Evolutionary conservation across 2,329 filamentous ascomycete species (phyloP), one percentile per base, ranked within the genome.

Genomic region (Neurospora sp.): DNA sequence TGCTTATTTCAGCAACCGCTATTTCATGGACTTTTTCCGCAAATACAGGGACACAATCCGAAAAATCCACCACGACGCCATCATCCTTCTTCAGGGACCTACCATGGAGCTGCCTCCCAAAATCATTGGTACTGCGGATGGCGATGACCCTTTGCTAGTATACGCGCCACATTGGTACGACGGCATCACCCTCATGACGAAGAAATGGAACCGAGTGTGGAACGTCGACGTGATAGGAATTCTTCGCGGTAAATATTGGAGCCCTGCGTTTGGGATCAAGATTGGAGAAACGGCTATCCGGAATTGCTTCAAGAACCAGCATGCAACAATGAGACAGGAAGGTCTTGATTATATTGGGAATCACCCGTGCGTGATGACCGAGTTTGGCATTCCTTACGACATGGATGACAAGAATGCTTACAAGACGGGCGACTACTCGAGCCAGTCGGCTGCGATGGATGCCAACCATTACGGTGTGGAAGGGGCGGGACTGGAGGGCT

Each of bases 331-430:
- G 68, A 87, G 90, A 67, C 86, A 96, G 74, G 96, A 99, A 80
- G 96, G 95, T 0, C 81, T 91, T n/a, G 91, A 97, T 69, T 89
- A 93, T 71, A 93, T 93, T 84, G 96, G 96, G 23, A 89, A 91
- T 28, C 94, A 96, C 75, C 96, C 96, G 0, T 93, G 93, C 75
- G 81, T 99, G 4, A 89, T 97, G 79, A 96, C 93, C 0, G 96
- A 99, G 78, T 98, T 98, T 76, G 96, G 96, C 8, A 97, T 99
- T 71, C 96, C 96, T 0, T 99, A 97, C 78, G 96, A 99, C 78
- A 98, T 99, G 96, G 95, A 99, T 77, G 90, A 97, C 74, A 94
- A 97, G 80, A 86, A 96, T 77, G 96, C 96, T 0, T 99, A 99
- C 81, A 92, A 93, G 80, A 97, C 93, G 6, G 96, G 96, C 8